Base-by-base conservation (phyloP, 2,329 filamentous ascomycete genomes). In the Penicillium digitatum region DNA sequence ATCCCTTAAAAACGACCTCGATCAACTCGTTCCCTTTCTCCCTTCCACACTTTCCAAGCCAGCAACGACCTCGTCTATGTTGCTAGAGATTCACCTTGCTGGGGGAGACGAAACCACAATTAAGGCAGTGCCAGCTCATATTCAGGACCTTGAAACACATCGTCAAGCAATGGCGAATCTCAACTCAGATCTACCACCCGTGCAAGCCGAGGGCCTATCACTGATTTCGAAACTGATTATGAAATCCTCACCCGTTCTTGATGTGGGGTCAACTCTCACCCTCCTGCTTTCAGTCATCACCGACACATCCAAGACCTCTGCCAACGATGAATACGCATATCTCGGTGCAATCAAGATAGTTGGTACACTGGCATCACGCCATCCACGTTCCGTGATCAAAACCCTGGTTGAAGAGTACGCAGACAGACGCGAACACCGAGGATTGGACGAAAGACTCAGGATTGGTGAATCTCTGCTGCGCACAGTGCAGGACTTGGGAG, bases 201-300 rank as follows among this genome's bases (percentile, higher is more conserved):
- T 77, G 1, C 74, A 77, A 57, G 75, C 72, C 27, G 74, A 77
- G 56, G 75, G 75, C 16, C 73, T 77, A 39, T 72, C 72, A 1
- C 62, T 75, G 3, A 60, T 77, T 3, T 74, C 72, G 5, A 63
- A 69, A 24, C 58, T 77, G 3, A 69, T 77, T 56, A 65, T 64
- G n/a, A 71, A 72, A 47, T 66, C 70, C 1, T 77, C 75, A 0
- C 74, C 74, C 0, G 66, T 77, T 6, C 69, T 77, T 32, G 74
- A 77, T 48, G 74, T 77, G 27, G 72, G 74, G 3, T 72, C 74
- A 8, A 76, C 75, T 2, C 59, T 76, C 11, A 66, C 72, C 0
- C 66, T 76, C 1, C 67, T 77, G 2, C 55, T 76, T 20, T 75
- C 74, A 2, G 63, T 76, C 9, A 66, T 76, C 31, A 71, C 67